A percentile compares a stretch with the other conserved stretches of the same genome.
phyloP scores from a whole-genome alignment of 148 eudicot species.

The Dianthus caryophyllus region DNA sequence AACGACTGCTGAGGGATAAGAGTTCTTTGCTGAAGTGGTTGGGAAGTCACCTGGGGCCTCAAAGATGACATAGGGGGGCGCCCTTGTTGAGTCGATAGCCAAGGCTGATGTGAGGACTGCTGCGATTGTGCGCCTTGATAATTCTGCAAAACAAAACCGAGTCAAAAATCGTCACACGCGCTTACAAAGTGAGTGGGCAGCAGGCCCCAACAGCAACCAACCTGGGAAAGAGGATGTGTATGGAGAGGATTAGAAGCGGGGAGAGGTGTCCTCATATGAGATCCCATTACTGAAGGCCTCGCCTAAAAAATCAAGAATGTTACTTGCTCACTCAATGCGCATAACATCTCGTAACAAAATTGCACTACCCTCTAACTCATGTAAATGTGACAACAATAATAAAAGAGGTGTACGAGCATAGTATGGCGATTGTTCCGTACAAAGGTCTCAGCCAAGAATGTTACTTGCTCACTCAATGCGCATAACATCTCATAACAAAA shows the following conservation, averaged over 20 bases:
- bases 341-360: too few species aligned
- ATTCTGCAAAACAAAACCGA: slow-evolving; percentile 31
- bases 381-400: too few species aligned
- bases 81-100: slow-evolving; percentile 65
- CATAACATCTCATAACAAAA: too few species aligned
- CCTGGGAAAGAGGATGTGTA: slow-evolving; percentile 34
- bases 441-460: too few species aligned
- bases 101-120: slow-evolving; percentile 71
- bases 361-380: too few species aligned
- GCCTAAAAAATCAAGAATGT: not conserved
- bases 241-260: not conserved
- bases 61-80: slow-evolving; percentile 69
- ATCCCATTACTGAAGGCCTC: not conserved
- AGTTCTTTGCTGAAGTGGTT: slow-evolving; percentile 61
- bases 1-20: slow-evolving; percentile 52
- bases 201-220: slow-evolving; percentile 1
- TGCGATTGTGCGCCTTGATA: slow-evolving; percentile 40
- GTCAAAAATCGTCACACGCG: slow-evolving; percentile 32
- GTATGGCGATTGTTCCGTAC: too few species aligned
- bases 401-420: too few species aligned
- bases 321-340: too few species aligned
- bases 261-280: not conserved
- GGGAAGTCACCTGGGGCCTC: slow-evolving; percentile 63
- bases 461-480: too few species aligned
- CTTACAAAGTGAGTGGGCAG: slow-evolving; percentile 38